Evolutionary conservation across 345 rosid species (phyloP).

Genomic region (Mallotus nudiflorus): DNA sequence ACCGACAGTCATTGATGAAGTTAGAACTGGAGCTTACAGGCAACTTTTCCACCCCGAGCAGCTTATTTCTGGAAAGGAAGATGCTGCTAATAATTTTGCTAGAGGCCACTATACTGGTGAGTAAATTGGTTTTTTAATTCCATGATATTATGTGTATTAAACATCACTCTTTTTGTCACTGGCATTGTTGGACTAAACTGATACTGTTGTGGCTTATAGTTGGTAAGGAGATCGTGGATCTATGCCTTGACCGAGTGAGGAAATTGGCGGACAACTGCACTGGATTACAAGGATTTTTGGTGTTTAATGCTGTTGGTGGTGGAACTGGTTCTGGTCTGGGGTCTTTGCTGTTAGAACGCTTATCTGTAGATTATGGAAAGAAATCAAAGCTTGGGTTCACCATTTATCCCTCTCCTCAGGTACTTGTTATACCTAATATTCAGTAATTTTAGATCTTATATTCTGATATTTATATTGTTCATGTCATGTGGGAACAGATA

Average conservation of each 20-base stretch:
- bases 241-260: constrained; percentile 41
- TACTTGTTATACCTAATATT: not conserved
- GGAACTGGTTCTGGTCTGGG: constrained; percentile 45
- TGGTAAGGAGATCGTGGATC: constrained; percentile 42
- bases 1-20: constrained; percentile 43
- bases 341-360: constrained; percentile 39
- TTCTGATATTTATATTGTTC: not conserved
- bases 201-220: constrained; percentile 23
- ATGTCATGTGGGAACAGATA: not conserved
- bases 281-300: constrained; percentile 41
- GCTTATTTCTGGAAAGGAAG: constrained; percentile 44
- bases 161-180: not conserved
- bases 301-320: constrained; percentile 38
- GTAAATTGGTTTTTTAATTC: not conserved
- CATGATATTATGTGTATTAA: not conserved
- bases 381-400: constrained; percentile 41
- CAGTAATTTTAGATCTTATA: not conserved
- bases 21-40: constrained; percentile 32
- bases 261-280: constrained; percentile 42
- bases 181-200: constrained; percentile 1
- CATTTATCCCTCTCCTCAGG: constrained; percentile 45
- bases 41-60: constrained; percentile 41
- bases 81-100: constrained; percentile 43
- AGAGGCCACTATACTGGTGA: constrained; percentile 41
- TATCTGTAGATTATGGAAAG: constrained; percentile 41